Evolutionary conservation across 78 protist species (phyloP).

Genomic region (Dictyostelium brefeldianum): DNA sequence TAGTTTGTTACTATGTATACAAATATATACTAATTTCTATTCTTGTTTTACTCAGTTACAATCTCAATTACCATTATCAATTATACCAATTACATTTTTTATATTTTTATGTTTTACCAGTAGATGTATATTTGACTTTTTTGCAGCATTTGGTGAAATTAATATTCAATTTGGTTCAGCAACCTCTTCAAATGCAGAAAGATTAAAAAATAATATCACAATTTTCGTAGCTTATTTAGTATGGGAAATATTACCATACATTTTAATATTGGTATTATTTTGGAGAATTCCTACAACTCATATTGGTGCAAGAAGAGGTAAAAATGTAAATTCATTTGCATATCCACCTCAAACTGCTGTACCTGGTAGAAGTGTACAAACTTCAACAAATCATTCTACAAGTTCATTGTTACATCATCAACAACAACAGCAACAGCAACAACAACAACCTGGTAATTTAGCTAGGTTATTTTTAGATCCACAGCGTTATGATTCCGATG

Average conservation of each 20-base stretch:
- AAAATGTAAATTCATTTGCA: conserved; percentile 21
- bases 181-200: not conserved
- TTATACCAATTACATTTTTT: conserved; percentile 72
- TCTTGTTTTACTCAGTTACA: conserved; percentile 50
- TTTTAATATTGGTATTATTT: conserved; percentile 48
- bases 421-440: conserved; percentile 7
- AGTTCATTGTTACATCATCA: not conserved
- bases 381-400: not conserved
- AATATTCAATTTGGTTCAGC: not conserved
- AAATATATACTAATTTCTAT: not conserved
- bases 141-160: conserved; percentile 48
- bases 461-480: conserved; percentile 68
- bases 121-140: conserved; percentile 62
- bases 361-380: conserved; percentile 15
- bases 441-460: conserved; percentile 19
- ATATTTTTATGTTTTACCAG: conserved; percentile 58
- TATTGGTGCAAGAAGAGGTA: conserved; percentile 38
- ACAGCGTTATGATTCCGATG: conserved; percentile 70
- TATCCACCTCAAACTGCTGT: conserved; percentile 14
- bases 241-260: conserved; percentile 71
- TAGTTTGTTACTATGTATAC: not conserved
- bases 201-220: not conserved
- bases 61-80: conserved; percentile 65
- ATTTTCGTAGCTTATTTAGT: conserved; percentile 32
- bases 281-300: conserved; percentile 73